These are phyloP conservation scores for Lasiodiplodia sp. DNA, from an alignment of 2,329 filamentous ascomycete genomes.

Conservation along the genomic window DNA sequence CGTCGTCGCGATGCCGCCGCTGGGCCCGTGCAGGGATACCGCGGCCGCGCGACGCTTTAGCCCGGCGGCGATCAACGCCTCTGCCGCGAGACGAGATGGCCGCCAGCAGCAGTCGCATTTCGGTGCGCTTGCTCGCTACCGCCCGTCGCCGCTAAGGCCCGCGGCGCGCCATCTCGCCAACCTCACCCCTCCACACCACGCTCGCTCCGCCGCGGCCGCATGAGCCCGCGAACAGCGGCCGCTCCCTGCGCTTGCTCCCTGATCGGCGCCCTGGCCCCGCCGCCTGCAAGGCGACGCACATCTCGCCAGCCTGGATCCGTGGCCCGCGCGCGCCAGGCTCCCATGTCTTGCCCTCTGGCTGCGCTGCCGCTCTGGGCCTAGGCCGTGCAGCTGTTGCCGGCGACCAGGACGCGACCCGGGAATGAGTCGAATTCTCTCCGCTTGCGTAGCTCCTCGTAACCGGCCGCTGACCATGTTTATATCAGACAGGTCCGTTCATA, in stretches of 20 bases:
- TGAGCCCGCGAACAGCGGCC: constrained; percentile 14
- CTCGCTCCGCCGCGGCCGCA: constrained; percentile 1
- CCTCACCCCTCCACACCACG: constrained; percentile 5
- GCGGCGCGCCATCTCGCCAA: constrained; percentile 4
- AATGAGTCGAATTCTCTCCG: constrained; percentile 29
- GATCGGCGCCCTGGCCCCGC: constrained; percentile 23
- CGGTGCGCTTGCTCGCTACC: not conserved
- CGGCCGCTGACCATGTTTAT: constrained; percentile 25
- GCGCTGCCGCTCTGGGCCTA: constrained; percentile 20
- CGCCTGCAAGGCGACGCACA: constrained; percentile 22
- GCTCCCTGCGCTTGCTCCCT: constrained; percentile 23
- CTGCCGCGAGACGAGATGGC: constrained; percentile 27
- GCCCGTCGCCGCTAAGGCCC: constrained; percentile 14
- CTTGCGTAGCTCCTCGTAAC: constrained; percentile 28
- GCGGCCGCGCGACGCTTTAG: constrained; percentile 21
- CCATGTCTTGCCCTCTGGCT: constrained; percentile 20
- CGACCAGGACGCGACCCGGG: constrained; percentile 29
- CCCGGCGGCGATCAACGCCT: constrained; percentile 30
- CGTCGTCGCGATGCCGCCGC: not conserved
- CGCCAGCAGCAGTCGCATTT: constrained; percentile 24
- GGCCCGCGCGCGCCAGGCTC: constrained; percentile 21
- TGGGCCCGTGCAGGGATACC: constrained; percentile 14
- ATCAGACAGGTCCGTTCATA: constrained; percentile 28
- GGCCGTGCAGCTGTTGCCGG: constrained; percentile 25
- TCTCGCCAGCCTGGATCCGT: constrained; percentile 22